Percentiles rank a stretch among this genome's conserved stretches.
phyloP scores from a whole-genome alignment of 2,329 filamentous ascomycete genomes.

The Exserohilum rostratum region DNA sequence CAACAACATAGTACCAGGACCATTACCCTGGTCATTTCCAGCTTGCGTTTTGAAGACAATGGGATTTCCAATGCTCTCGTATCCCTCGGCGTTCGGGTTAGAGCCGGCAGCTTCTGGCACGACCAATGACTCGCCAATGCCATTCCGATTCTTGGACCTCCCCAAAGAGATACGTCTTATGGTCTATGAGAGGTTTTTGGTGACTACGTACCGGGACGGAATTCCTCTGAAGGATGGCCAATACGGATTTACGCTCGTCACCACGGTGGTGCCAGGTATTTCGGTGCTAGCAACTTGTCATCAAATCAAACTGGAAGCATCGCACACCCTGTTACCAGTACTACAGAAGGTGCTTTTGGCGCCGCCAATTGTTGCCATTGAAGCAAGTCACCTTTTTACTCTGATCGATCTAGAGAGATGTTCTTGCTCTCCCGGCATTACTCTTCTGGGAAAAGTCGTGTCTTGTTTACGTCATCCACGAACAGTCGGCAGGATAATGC shows the following conservation, averaged over 20 bases:
- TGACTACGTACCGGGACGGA: background rate
- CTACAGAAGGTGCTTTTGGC: background rate
- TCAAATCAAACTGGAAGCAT: slow-evolving; percentile 5
- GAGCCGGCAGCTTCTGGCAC: no score
- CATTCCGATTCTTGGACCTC: slow-evolving; percentile 30
- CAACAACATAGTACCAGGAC: background rate
- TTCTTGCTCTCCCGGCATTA: background rate
- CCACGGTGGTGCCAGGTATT: slow-evolving; percentile 2
- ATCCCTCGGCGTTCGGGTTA: background rate
- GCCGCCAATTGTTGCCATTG: background rate
- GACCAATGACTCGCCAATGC: background rate
- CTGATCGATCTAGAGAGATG: background rate
- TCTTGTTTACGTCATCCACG: background rate
- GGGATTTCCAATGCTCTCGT: background rate
- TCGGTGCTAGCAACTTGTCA: slow-evolving; percentile 6
- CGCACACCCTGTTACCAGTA: background rate
- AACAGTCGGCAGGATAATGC: background rate
- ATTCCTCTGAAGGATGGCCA: background rate
- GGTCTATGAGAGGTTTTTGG: slow-evolving; percentile 18
- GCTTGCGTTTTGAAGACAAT: background rate
- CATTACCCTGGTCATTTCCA: background rate
- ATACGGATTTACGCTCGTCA: slow-evolving; percentile 9
- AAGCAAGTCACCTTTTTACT: background rate
- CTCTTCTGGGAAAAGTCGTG: background rate
- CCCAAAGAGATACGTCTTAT: slow-evolving; percentile 20